Evolutionary conservation across 1,139 yeast species (phyloP), one percentile per base, ranked within the genome.

Genomic region (Hansenula anomala): DNA sequence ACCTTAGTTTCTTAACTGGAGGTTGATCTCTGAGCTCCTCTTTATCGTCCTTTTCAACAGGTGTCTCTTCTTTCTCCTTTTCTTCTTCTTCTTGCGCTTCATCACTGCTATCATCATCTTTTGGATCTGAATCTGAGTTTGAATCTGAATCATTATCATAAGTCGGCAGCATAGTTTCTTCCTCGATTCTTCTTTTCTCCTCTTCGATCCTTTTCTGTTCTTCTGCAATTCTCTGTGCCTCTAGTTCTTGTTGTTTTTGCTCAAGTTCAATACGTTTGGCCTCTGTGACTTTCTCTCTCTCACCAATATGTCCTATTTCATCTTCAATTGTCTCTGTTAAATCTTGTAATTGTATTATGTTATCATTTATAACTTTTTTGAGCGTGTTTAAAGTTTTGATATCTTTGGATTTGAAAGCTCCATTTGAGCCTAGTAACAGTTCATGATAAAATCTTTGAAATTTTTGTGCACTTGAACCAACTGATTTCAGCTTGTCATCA

Each of bases 231-330:
- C 14, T 30, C 32, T 29, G 33, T 26, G 38, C 40, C 25, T 38
- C 51, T 7, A 51, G 41, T 14, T 44, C 41, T n/a, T 44, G 40
- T 15, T 49, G 55, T 26, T 51, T 63, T 16, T 56, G 67, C 6
- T 60, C 61, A 8, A 72, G 30, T 16, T 42, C 46, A 2, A 19
- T 27, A 17, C 37, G 44, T 25, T 26, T 34, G 30, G 28, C 32
- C 10, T 17, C 27, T n/a, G 19, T 24, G 6, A 9, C 20, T 6
- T 31, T 39, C 16, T 28, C 37, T 28, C 38, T 31, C 16, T 32
- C 28, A 27, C 32, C 30, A 6, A 38, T 23, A 2, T 31, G 31
- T 6, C n/a, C 26, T 3, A 30, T 12, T 20, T 44, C 40, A n/a
- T 28, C 29, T 1, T 15, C 29, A 5, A 45, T 27, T 4, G 36